phyloP scores from a whole-genome alignment of 2,329 filamentous ascomycete genomes.

The Aspergillus alliaceus region DNA sequence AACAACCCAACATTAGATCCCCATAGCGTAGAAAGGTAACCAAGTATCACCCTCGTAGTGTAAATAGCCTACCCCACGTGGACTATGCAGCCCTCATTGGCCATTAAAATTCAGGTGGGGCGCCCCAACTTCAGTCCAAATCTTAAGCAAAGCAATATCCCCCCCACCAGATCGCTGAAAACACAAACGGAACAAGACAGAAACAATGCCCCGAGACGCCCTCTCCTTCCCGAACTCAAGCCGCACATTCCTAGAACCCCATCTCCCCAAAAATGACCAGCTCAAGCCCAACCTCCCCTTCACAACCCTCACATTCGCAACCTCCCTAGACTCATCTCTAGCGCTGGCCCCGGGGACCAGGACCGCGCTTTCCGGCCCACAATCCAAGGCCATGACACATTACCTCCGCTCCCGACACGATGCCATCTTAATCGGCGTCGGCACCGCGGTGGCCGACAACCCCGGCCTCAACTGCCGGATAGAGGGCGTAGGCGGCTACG shows the following conservation, averaged over 20 bases:
- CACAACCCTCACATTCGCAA: slow-evolving; percentile 83
- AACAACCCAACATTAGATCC: too few species aligned
- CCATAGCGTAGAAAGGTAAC: too few species aligned
- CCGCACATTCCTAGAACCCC: slow-evolving; percentile 7
- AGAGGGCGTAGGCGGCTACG: slow-evolving; percentile 55
- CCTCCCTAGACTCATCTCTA: slow-evolving; percentile 77
- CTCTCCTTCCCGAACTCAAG: slow-evolving; percentile 3
- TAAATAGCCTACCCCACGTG: too few species aligned
- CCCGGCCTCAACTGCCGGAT: slow-evolving; percentile 85
- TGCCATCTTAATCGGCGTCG: slow-evolving; percentile 81
- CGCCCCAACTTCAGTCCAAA: too few species aligned
- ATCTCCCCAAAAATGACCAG: slow-evolving; percentile 4
- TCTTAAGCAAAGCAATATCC: too few species aligned
- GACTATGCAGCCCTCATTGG: too few species aligned
- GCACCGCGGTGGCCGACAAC: slow-evolving; percentile 80
- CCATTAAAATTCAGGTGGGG: too few species aligned
- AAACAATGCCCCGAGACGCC: neutral
- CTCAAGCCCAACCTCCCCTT: slow-evolving; percentile 37
- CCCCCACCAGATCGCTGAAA: neutral
- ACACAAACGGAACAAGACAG: neutral
- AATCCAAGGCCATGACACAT: slow-evolving; percentile 92
- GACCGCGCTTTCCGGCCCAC: slow-evolving; percentile 75
- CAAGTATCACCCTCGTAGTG: too few species aligned
- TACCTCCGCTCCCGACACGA: slow-evolving; percentile 81
- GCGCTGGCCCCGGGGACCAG: slow-evolving; percentile 71